Percentiles rank a stretch among this genome's conserved stretches.
Evolutionary conservation across 2,329 filamentous ascomycete genomes (phyloP).

Genomic region (Clarireedia paspali): DNA sequence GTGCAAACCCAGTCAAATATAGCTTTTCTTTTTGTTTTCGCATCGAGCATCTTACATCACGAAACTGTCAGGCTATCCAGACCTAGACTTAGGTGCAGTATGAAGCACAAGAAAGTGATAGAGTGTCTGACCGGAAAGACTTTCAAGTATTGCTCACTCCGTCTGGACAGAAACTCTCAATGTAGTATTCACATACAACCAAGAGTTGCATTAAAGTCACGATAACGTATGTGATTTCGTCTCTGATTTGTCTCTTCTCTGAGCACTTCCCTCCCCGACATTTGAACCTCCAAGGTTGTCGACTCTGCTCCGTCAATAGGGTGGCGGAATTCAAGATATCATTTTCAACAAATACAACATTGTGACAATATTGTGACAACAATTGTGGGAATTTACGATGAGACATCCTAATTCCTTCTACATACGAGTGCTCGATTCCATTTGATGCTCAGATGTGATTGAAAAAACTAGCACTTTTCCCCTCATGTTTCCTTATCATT

Average conservation of each 20-base stretch:
- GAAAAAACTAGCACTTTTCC: neutral
- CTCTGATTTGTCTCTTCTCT: neutral
- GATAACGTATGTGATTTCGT: constrained; percentile 1
- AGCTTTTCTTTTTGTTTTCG: neutral
- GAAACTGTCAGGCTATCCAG: neutral
- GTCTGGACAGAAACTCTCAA: neutral
- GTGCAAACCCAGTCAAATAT: constrained; percentile 2
- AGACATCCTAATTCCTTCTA: neutral
- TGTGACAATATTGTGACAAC: too few species aligned
- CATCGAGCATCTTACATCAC: neutral
- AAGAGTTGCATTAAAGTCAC: constrained; percentile 2
- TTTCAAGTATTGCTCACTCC: neutral
- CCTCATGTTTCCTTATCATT: constrained; percentile 4
- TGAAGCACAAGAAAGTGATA: neutral
- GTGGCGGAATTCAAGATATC: neutral
- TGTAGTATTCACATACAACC: constrained; percentile 5
- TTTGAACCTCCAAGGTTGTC: too few species aligned
- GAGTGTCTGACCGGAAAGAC: neutral
- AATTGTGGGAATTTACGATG: neutral
- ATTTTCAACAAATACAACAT: neutral
- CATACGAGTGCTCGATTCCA: too few species aligned
- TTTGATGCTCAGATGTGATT: constrained; percentile 2
- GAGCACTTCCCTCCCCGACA: neutral
- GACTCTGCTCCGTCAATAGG: neutral
- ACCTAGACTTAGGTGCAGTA: neutral